phyloP scores from a whole-genome alignment of 2,329 filamentous ascomycete species.

The Claviceps humidiphila region DNA sequence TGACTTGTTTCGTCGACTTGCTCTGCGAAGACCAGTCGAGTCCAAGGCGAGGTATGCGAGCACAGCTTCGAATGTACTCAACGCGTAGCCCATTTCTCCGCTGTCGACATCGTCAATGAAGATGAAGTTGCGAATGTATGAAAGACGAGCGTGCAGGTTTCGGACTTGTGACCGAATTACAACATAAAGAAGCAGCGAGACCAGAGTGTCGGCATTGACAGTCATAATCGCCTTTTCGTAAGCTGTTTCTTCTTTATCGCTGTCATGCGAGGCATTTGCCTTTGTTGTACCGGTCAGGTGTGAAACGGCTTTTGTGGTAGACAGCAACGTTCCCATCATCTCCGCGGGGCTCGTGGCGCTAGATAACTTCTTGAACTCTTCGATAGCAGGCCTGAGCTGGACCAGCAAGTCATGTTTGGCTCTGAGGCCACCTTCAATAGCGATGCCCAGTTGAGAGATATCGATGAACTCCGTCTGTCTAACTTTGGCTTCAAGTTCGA shows the following conservation, averaged over 20 bases:
- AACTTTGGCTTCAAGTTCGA: constrained; percentile 79
- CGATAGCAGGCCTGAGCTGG: constrained; percentile 64
- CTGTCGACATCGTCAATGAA: constrained; percentile 96
- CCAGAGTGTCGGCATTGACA: constrained; percentile 77
- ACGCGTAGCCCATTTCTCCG: constrained; percentile 87
- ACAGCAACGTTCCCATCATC: constrained; percentile 71
- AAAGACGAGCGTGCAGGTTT: constrained; percentile 72
- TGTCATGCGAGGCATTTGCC: constrained; percentile 18
- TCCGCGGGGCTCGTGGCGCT: constrained; percentile 70
- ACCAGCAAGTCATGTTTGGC: constrained; percentile 72
- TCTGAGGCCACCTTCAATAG: constrained; percentile 62
- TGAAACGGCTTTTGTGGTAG: constrained; percentile 74
- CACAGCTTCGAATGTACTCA: constrained; percentile 93
- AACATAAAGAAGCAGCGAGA: constrained; percentile 80
- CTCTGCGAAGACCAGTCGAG: constrained; percentile 66
- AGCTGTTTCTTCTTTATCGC: constrained; percentile 16
- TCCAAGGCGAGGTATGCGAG: constrained; percentile 75
- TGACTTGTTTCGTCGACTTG: constrained; percentile 72
- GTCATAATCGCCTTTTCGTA: constrained; percentile 45
- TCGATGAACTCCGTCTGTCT: constrained; percentile 89
- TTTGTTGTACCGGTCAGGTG: constrained; percentile 43
- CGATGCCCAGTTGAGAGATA: constrained; percentile 84
- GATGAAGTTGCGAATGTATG: constrained; percentile 96
- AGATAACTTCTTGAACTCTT: constrained; percentile 78
- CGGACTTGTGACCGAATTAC: constrained; percentile 83